Evolutionary conservation across 2,329 filamentous ascomycete species (phyloP), one percentile per base, ranked within the genome.

Genomic region (Ramichloridium luteum): DNA sequence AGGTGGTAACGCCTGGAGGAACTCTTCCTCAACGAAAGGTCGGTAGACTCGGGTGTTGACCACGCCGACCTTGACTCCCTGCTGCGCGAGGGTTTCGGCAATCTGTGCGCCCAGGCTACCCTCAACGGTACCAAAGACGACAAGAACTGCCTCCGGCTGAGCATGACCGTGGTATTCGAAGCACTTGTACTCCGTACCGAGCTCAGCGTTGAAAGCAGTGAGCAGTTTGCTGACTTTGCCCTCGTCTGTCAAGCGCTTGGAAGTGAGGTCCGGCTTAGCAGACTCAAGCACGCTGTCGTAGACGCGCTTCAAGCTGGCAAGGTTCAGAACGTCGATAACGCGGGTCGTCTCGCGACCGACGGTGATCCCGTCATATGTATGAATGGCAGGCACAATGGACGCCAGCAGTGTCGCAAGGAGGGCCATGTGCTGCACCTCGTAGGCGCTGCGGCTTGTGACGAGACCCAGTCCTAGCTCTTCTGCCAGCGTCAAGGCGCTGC

Each of bases 381-480:
- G 85, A 16, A 93, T 68, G 0, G 80, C 82, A n/a, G 85, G 85
- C 16, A 88, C 56, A 10, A 90, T 62, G 27, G 72, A 76, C 13
- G 85, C 80, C 39, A 93, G 64, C 14, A 93, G 62, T 3, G 84
- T 93, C 1, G 85, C 74, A 48, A 93, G 77, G n/a, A 93, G 62
- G 5, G 85, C 73, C 80, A 93, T 93, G 62, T 98, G 90, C 67
- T 98, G 90, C 29, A 80, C 71, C 64, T 98, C 90, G 46, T 92
- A 86, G 16, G 81, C 76, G 16, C 85, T 93, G 32, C 75, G 74
- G 55, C 84, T 93, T 42, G 81, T 73, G 28, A 98, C 74, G 25
- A 98, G 68, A 28, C 78, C 86, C 16, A 96, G 67, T 11, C 90
- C 88, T 10, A 96, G 71, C 46, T 96, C 90, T 57, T 96, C 90